Evolutionary conservation across 352 stramenopile genomes (phyloP), one percentile per base, ranked within the genome.

Genomic region (Globisporangium alternatum): DNA sequence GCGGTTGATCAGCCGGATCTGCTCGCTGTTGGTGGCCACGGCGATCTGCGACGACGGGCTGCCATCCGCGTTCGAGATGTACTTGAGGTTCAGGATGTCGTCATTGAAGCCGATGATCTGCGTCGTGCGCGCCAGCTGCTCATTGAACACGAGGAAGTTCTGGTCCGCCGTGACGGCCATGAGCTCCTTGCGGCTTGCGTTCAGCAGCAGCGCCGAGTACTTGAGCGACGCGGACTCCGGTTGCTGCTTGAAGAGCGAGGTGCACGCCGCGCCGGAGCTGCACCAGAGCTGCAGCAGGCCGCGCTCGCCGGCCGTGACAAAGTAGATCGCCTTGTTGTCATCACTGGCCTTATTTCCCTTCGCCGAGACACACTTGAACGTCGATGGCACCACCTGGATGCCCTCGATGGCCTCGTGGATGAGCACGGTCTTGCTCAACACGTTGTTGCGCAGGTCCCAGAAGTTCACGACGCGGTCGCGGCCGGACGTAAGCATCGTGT

Each of bases 61-160:
- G 35, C 80, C 82, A 57, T 91, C 76, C 30, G 72, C 70, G 41
- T 74, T 72, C 5, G 93, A 93, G 60, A 99, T 86, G 56, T 97
- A 95, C 72, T 98, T 98, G 53, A 99, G 77, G 76, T 98, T 98
- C 0, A 99, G 80, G 53, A 99, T 97, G 70, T 99, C 97, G 67
- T 99, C 97, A 74, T 99, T 99, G 68, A 97, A 98, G 37, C 97
- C 82, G 63, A 95, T 93, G 62, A 93, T 92, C 66, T 94, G 83
- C 17, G 80, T 84, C 47, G 73, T 89, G 52, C 88, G 76, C 62
- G 71, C 65, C 35, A 96, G 72, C 17, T 78, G 73, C 55, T 86
- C 76, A 65, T 94, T 77, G 52, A 96, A 89, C 3, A 97, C 69
- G 25, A 95, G 62, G 60, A 97, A 86, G 64, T 96, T 97, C 69